These are phyloP conservation scores for Parathielavia hyrcaniae DNA, from an alignment of 495 filamentous ascomycete species.

Conservation along the genomic window DNA sequence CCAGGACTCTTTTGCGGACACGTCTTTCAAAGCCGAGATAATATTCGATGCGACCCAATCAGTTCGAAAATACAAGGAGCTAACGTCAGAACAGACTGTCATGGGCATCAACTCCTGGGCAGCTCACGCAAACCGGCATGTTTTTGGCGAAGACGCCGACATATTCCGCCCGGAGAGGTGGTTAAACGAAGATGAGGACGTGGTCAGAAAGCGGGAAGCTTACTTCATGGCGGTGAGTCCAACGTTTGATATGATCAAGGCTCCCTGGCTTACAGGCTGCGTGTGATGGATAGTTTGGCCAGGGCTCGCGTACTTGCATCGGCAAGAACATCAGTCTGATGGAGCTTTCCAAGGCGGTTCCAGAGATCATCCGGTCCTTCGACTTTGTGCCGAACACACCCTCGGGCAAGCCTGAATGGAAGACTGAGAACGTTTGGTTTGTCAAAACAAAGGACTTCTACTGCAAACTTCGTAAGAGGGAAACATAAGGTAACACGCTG, in stretches of 20 bases:
- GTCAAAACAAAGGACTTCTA: constrained; percentile 1
- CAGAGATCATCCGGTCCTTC: constrained; percentile 52
- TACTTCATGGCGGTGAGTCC: constrained; percentile 23
- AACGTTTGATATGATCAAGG: too few species aligned
- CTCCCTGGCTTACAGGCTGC: neutral
- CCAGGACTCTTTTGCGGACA: too few species aligned
- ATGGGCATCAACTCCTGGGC: constrained; percentile 54
- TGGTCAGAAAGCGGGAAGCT: constrained; percentile 1
- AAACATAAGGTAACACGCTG: too few species aligned
- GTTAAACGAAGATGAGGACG: constrained; percentile 36
- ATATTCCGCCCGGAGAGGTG: constrained; percentile 47
- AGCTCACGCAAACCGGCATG: constrained; percentile 40
- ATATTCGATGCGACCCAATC: too few species aligned
- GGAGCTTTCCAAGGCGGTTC: constrained; percentile 63
- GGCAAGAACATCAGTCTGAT: constrained; percentile 58
- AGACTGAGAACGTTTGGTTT: neutral
- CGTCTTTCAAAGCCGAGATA: too few species aligned
- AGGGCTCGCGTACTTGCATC: constrained; percentile 58
- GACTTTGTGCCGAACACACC: constrained; percentile 35
- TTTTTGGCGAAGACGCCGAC: constrained; percentile 44
- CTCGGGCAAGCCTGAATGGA: neutral
- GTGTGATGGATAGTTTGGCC: constrained; percentile 46
- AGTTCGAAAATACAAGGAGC: too few species aligned
- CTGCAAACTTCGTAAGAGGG: too few species aligned
- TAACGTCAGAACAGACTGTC: constrained; percentile 12